These are phyloP conservation scores for Cryptomeria japonica DNA, from an alignment of 75 land plant species.

Conservation along the genomic window DNA sequence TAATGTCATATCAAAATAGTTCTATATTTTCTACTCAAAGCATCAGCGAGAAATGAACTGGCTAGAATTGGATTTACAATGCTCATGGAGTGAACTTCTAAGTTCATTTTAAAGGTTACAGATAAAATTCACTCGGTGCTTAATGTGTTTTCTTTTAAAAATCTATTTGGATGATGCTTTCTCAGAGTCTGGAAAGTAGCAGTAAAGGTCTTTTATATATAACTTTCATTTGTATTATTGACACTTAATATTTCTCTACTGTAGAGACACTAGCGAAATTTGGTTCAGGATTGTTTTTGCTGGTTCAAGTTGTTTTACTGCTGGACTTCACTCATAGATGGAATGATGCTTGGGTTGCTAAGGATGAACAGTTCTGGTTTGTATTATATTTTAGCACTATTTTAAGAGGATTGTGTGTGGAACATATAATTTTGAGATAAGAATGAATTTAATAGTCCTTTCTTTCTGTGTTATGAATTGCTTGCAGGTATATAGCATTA, in stretches of 20 bases:
- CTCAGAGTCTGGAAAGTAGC: not conserved
- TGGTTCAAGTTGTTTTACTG: constrained; percentile 87
- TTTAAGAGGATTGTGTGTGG: not conserved
- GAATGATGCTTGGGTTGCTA: constrained; percentile 98
- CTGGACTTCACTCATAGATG: constrained; percentile 86
- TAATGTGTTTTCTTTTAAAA: not conserved
- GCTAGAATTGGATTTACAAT: not conserved
- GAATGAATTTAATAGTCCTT: not conserved
- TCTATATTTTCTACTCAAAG: not conserved
- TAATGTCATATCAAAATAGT: constrained; percentile 1
- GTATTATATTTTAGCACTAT: constrained; percentile 2
- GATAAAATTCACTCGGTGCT: not conserved
- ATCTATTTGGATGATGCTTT: not conserved
- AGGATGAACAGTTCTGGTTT: constrained; percentile 94
- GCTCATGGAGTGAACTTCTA: not conserved
- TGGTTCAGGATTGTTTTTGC: constrained; percentile 89
- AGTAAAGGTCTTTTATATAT: not conserved
- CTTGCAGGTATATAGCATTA: constrained; percentile 69
- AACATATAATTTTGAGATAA: not conserved
- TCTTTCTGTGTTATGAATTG: constrained; percentile 36
- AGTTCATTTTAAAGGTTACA: not conserved
- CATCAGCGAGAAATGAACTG: not conserved
- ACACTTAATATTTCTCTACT: constrained; percentile 6
- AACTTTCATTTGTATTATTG: not conserved
- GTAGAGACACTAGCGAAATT: constrained; percentile 77